Evolutionary conservation across 2,329 filamentous ascomycete genomes (phyloP), one percentile per base, ranked within the genome.

Genomic region (Nemania bipapillata): DNA sequence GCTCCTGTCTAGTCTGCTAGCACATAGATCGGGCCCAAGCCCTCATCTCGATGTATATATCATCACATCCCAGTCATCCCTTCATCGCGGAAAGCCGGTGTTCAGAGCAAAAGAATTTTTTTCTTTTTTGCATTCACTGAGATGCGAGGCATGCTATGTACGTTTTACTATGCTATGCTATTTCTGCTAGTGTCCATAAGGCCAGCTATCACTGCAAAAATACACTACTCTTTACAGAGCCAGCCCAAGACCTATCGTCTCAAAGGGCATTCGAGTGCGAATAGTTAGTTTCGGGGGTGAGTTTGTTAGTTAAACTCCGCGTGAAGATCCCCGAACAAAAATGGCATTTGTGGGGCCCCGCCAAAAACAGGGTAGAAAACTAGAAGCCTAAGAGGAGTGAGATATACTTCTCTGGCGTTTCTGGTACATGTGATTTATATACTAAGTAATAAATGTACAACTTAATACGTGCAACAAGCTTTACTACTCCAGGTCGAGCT

Each of bases 11-110:
- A 45, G 40, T n/a, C 24, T 32, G n/a, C 20, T 24, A 9, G 4
- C 9, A 32, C 30, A 3, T 5, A n/a, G 5, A n/a, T 45, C 17
- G 32, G 15, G 40, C 5, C 17, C 15, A 45, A n/a, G 40, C 11
- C 15, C 65, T 55, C 30, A 35, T n/a, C 32, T 65, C n/a, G 12
- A 66, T 69, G 53, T 62, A 66, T 56, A 53, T 62, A 56, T 42
- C 45, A 66, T 61, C 52, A 60, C 55, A 40, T 35, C 42, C 42
- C 32, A 11, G 26, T 32, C 24, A 24, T n/a, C 26, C n/a, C 47
- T 53, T 30, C 32, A 47, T 63, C 5, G 26, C 9, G 37, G 58
- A 49, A 20, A 59, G 28, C 49, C 7, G 40, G 45, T 12, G 35
- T 63, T 11, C 7, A 26, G 45, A 30, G 15, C 26, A 11, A 32